phyloP scores from a whole-genome alignment of 495 filamentous ascomycete genomes.

The Hyaloscypha finlandica region DNA sequence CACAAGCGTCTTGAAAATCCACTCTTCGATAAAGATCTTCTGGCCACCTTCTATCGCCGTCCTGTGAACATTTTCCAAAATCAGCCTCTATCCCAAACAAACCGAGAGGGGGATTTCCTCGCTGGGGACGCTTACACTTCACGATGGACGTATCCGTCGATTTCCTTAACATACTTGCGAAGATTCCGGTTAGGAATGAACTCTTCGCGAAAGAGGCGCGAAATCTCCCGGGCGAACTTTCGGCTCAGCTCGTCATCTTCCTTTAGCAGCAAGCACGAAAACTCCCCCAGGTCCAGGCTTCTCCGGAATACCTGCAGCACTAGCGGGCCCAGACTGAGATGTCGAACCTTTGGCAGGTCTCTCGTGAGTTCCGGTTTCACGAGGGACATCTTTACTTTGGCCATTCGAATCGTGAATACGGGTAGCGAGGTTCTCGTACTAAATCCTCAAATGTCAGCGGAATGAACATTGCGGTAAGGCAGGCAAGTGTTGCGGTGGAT shows the following conservation, averaged over 20 bases:
- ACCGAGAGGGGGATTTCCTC: not conserved
- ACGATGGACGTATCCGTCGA: conserved; percentile 1
- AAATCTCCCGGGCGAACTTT: not conserved
- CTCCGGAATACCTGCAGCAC: not conserved
- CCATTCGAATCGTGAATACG: not conserved
- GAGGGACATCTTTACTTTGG: not conserved
- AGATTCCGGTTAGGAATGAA: conserved; percentile 9
- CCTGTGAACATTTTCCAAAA: not conserved
- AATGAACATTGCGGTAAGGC: not conserved
- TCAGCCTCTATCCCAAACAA: not conserved
- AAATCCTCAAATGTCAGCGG: not conserved
- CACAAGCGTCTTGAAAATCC: not conserved
- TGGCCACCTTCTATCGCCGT: not conserved
- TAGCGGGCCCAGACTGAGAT: conserved; percentile 3
- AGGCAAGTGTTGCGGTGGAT: not conserved
- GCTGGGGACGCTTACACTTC: not conserved
- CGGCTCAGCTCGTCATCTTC: conserved; percentile 8
- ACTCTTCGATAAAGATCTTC: not conserved
- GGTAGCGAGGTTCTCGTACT: not conserved
- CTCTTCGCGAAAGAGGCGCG: conserved; percentile 7
- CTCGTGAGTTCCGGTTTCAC: conserved; percentile 1
- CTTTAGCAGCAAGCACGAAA: not conserved
- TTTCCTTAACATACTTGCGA: conserved; percentile 7
- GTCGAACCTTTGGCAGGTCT: conserved; percentile 2
- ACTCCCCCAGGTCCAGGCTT: not conserved